A percentile compares a stretch with the other conserved stretches of the same genome.
Conservation (phyloP, 306 rosid genomes). For the Phaseolus lunatus region DNA sequence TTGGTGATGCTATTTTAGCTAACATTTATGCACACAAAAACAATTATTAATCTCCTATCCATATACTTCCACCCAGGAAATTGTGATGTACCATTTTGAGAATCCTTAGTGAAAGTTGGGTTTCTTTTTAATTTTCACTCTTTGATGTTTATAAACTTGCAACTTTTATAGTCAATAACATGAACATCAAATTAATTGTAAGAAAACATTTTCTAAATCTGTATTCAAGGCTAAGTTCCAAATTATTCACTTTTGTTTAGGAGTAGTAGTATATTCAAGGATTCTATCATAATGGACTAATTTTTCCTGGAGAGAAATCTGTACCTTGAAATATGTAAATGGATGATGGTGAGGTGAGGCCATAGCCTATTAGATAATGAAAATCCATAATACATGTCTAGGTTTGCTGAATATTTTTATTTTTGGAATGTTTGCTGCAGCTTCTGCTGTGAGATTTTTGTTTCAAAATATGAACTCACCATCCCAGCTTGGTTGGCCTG, state of each 20-base stretch:
- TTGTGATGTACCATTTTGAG: background rate
- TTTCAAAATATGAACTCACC: constrained; percentile 66
- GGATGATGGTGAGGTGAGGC: constrained; percentile 17
- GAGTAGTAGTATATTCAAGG: constrained; percentile 3
- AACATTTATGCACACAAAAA: background rate
- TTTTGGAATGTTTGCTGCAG: constrained; percentile 55
- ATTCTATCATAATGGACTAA: constrained; percentile 5
- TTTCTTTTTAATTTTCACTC: constrained; percentile 3
- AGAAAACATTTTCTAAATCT: background rate
- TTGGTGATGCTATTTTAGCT: background rate
- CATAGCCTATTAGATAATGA: background rate
- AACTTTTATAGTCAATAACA: background rate
- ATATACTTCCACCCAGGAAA: background rate
- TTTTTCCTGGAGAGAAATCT: constrained; percentile 10
- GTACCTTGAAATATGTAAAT: constrained; percentile 22
- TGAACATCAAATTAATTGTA: background rate
- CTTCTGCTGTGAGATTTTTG: constrained; percentile 60
- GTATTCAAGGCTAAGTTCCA: constrained; percentile 9
- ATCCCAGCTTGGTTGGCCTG: constrained; percentile 79
- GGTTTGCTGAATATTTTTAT: constrained; percentile 25
- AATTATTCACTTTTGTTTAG: constrained; percentile 1
- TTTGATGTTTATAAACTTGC: background rate
- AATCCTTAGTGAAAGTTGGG: constrained; percentile 15
- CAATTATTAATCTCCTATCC: background rate
- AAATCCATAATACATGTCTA: constrained; percentile 34